These are phyloP conservation scores for Termitomyces sp. DNA, from an alignment of 1,284 basidiomycete species.

Conservation along the genomic window DNA sequence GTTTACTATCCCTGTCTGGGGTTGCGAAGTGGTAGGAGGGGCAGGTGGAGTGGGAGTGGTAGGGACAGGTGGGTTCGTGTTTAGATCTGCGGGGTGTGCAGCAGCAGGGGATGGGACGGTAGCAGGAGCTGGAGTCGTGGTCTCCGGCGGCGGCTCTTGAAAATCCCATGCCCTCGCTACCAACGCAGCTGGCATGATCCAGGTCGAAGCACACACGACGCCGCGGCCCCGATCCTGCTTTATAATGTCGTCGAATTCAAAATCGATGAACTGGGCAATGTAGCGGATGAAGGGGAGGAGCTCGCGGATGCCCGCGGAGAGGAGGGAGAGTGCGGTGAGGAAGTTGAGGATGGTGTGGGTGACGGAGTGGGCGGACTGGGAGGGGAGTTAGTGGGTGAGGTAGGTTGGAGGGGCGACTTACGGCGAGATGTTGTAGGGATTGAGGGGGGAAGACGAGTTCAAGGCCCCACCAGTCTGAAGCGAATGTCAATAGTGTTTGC, in stretches of 20 bases:
- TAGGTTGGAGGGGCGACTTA: conserved; percentile 27
- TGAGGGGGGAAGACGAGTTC: conserved; percentile 69
- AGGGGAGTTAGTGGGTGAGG: conserved; percentile 32
- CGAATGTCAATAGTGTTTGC: conserved; percentile 7
- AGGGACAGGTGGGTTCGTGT: not conserved
- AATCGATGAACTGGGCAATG: conserved; percentile 69
- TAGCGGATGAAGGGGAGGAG: conserved; percentile 77
- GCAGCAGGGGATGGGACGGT: conserved; percentile 13
- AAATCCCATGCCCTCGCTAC: conserved; percentile 76
- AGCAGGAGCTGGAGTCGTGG: conserved; percentile 19
- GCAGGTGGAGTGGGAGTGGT: not conserved
- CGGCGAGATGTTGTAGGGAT: conserved; percentile 53
- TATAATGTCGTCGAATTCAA: conserved; percentile 62
- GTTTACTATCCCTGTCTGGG: not conserved
- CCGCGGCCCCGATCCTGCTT: conserved; percentile 62
- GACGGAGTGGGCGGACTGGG: conserved; percentile 36
- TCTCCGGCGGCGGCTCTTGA: conserved; percentile 31
- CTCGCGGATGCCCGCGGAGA: conserved; percentile 69
- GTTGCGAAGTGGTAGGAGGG: not conserved
- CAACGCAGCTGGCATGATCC: conserved; percentile 76
- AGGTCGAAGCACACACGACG: conserved; percentile 80
- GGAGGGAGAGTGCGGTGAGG: conserved; percentile 60
- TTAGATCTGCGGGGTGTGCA: too few relatives aligned
- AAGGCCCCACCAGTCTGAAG: conserved; percentile 78
- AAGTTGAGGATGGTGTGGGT: conserved; percentile 62